phyloP scores from a whole-genome alignment of 2,329 filamentous ascomycete genomes.

The Claviceps monticola region DNA sequence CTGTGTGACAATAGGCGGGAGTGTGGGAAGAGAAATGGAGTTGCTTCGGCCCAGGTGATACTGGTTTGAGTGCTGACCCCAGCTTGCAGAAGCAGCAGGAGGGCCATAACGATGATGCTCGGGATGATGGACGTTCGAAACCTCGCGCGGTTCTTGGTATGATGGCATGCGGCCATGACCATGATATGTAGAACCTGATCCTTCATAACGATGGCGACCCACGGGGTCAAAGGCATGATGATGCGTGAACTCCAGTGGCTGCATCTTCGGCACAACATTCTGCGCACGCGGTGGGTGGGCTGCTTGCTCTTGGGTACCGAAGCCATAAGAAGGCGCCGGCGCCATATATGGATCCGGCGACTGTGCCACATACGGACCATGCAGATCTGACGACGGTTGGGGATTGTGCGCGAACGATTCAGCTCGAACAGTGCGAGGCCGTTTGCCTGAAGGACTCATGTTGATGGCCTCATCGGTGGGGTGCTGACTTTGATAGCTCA shows the following conservation, averaged over 20 bases:
- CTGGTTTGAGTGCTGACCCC: neutral
- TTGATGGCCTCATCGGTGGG: conserved; percentile 5
- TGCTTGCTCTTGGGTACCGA: neutral
- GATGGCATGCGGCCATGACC: conserved; percentile 3
- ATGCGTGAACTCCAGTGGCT: conserved; percentile 9
- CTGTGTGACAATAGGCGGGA: conserved; percentile 14
- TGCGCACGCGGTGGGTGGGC: conserved; percentile 9
- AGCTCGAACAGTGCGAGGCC: conserved; percentile 9
- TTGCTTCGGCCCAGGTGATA: conserved; percentile 2
- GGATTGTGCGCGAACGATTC: neutral
- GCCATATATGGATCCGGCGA: conserved; percentile 3
- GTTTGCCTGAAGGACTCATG: conserved; percentile 12
- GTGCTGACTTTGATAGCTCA: conserved; percentile 1
- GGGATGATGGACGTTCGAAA: neutral
- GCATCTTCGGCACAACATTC: conserved; percentile 12
- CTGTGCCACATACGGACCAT: neutral
- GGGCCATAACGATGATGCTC: neutral
- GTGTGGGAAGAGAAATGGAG: conserved; percentile 5
- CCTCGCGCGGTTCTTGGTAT: neutral
- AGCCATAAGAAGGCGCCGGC: conserved; percentile 5
- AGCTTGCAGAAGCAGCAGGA: neutral
- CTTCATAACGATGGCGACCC: neutral
- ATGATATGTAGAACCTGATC: neutral
- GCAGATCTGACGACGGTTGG: neutral
- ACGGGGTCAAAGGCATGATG: neutral